Evolutionary conservation across 1,284 basidiomycete genomes (phyloP), one percentile per base, ranked within the genome.

Genomic region (Meira nashicola): DNA sequence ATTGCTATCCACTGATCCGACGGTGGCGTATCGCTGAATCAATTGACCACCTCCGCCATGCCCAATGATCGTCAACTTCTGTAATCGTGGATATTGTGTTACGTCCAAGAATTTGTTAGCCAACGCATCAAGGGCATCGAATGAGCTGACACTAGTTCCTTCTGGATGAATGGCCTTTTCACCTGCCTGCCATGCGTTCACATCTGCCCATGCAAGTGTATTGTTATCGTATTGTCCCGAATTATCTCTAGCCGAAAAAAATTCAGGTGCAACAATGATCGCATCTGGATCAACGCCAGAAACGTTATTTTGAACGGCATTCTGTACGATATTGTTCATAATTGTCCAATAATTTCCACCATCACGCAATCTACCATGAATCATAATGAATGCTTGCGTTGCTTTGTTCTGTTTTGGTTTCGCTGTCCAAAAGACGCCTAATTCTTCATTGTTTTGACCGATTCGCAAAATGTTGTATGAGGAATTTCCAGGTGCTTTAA

Each of bases 1-100:
- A 14, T 48, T 23, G 46, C n/a, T 48, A 12, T n/a, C 25, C 12
- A 21, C 46, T 48, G 46, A 23, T 7, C 46, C 17, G 12, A 48
- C 17, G 5, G 25, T 62, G 2, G 66, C 64, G 55, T 77, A 78
- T 14, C 76, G 61, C 48, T 74, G 72, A 46, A 76, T 68, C 14
- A 76, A 55, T 39, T 78, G 76, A 6, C 64, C 76, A 19, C 76
- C 76, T 17, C 74, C 74, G 9, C 75, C 74, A 49, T 76, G 74
- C 10, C 76, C 76, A 9, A 76, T 68, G 39, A 75, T 60, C 8
- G 69, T 70, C n/a, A 77, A 53, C 15, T 67, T 68, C 23, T 65
- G 57, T 41, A 77, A 39, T 10, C 23, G 40, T 0, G 74, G 73
- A 53, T 68, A 77, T 15, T 61, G 54, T 14, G 59, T 55, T 4